Conservation (phyloP, 1,284 basidiomycete genomes). For the Megacollybia platyphylla region DNA sequence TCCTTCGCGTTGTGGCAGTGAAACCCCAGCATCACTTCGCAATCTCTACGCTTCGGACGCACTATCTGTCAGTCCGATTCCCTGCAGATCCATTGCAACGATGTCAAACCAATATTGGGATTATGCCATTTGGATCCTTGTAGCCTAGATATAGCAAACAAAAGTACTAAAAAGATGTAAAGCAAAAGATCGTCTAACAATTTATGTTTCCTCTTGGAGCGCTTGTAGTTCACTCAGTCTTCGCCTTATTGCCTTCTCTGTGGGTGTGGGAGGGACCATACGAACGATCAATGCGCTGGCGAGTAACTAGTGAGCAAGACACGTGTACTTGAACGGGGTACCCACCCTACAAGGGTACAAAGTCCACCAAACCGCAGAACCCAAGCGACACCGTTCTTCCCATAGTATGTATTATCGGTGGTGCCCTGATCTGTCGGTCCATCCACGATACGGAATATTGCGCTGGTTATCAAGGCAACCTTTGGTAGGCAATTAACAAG, state of each 20-base stretch:
- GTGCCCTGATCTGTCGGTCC: conserved; percentile 27
- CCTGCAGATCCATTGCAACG: conserved; percentile 37
- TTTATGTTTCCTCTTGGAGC: conserved; percentile 53
- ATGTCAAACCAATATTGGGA: conserved; percentile 38
- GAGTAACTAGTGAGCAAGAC: conserved; percentile 12
- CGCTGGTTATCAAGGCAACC: conserved; percentile 81
- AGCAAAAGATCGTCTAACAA: conserved; percentile 20
- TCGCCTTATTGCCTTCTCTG: conserved; percentile 78
- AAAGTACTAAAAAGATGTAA: neutral
- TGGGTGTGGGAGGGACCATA: conserved; percentile 75
- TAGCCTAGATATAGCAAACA: conserved; percentile 1
- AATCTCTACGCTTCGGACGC: conserved; percentile 10
- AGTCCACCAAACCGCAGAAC: conserved; percentile 86
- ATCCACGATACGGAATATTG: conserved; percentile 80
- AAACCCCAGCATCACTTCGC: conserved; percentile 12
- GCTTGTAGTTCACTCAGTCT: conserved; percentile 70
- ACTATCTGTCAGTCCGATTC: conserved; percentile 37
- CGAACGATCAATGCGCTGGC: conserved; percentile 64
- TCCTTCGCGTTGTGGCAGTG: conserved; percentile 12
- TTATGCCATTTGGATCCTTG: conserved; percentile 22
- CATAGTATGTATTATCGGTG: conserved; percentile 50
- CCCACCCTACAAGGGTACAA: conserved; percentile 45
- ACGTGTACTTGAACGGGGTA: conserved; percentile 1
- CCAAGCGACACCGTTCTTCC: conserved; percentile 86
- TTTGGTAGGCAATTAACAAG: conserved; percentile 15